phyloP scores from a whole-genome alignment of 2,329 filamentous ascomycete species.

The Exserohilum rostratum region DNA sequence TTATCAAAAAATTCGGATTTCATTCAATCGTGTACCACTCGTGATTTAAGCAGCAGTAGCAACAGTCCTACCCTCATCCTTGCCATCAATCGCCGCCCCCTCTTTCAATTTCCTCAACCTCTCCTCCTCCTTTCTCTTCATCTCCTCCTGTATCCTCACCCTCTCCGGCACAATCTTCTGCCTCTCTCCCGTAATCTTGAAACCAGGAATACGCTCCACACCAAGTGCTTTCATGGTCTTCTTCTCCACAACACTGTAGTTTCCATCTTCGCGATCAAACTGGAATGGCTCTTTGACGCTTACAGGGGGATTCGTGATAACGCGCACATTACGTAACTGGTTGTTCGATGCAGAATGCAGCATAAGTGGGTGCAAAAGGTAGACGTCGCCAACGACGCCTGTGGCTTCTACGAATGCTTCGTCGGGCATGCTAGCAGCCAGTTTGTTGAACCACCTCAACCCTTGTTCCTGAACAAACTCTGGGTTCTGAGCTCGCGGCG shows the following conservation, averaged over 20 bases:
- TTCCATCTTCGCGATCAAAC: slow-evolving; percentile 57
- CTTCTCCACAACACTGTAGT: slow-evolving; percentile 63
- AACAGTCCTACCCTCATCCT: neutral
- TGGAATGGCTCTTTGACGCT: slow-evolving; percentile 58
- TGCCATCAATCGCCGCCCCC: slow-evolving; percentile 15
- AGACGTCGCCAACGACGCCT: slow-evolving; percentile 63
- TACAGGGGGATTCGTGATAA: slow-evolving; percentile 64
- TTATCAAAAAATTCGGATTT: too few relatives aligned
- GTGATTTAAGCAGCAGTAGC: slow-evolving; percentile 3
- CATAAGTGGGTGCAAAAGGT: slow-evolving; percentile 66
- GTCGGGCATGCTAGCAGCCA: slow-evolving; percentile 45
- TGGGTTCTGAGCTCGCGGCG: slow-evolving; percentile 57
- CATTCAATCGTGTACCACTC: too few relatives aligned
- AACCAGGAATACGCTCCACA: slow-evolving; percentile 56
- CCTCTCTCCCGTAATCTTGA: slow-evolving; percentile 59
- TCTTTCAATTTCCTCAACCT: slow-evolving; percentile 49
- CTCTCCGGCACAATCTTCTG: slow-evolving; percentile 60
- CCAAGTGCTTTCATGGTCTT: slow-evolving; percentile 60
- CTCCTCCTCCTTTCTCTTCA: slow-evolving; percentile 57
- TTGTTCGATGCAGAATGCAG: slow-evolving; percentile 62
- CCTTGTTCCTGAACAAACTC: slow-evolving; percentile 53
- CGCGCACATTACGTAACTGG: slow-evolving; percentile 53
- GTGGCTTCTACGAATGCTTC: slow-evolving; percentile 61
- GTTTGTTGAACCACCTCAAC: slow-evolving; percentile 54
- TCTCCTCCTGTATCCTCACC: slow-evolving; percentile 55